Conservation (phyloP, 805 yeast species). For the Kodamaea restingae region DNA sequence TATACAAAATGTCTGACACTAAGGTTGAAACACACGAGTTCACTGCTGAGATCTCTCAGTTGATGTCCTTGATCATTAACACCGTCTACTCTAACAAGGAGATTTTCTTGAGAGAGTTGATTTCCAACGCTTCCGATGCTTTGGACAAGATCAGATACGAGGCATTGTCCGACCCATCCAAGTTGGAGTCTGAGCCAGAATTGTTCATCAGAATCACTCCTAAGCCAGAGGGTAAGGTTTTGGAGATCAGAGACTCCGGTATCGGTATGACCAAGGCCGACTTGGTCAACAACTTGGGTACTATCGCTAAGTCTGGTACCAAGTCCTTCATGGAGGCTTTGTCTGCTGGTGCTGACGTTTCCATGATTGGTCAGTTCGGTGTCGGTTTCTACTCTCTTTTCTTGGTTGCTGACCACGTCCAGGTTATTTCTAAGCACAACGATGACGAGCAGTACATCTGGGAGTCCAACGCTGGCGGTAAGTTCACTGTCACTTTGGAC, state of each 20-base stretch:
- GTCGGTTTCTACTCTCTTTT: conserved; percentile 99
- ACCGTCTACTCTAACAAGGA: conserved; percentile 99
- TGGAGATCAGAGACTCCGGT: conserved; percentile 99
- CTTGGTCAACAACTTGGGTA: conserved; percentile 97
- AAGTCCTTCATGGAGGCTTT: conserved; percentile 99
- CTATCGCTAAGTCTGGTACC: conserved; percentile 99
- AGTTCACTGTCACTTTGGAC: conserved; percentile 93
- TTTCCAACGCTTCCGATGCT: conserved; percentile 99
- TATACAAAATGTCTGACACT: conserved; percentile 45
- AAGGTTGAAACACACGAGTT: conserved; percentile 85
- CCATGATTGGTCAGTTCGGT: conserved; percentile 99
- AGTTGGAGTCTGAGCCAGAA: conserved; percentile 93
- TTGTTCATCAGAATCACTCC: conserved; percentile 97
- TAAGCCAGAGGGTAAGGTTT: conserved; percentile 85
- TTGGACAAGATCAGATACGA: conserved; percentile 97
- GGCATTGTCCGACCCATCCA: conserved; percentile 86
- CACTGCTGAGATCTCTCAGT: conserved; percentile 99
- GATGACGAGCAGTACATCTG: conserved; percentile 99
- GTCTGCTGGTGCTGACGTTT: conserved; percentile 98
- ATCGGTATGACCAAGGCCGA: conserved; percentile 99
- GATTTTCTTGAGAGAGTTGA: conserved; percentile 97
- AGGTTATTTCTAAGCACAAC: conserved; percentile 96
- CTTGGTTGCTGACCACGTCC: conserved; percentile 98
- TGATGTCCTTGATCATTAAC: conserved; percentile 99
- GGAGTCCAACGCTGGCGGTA: conserved; percentile 99